Evolutionary conservation across 495 filamentous ascomycete species (phyloP), one percentile per base, ranked within the genome.

Genomic region (Penicillium mononematosum): DNA sequence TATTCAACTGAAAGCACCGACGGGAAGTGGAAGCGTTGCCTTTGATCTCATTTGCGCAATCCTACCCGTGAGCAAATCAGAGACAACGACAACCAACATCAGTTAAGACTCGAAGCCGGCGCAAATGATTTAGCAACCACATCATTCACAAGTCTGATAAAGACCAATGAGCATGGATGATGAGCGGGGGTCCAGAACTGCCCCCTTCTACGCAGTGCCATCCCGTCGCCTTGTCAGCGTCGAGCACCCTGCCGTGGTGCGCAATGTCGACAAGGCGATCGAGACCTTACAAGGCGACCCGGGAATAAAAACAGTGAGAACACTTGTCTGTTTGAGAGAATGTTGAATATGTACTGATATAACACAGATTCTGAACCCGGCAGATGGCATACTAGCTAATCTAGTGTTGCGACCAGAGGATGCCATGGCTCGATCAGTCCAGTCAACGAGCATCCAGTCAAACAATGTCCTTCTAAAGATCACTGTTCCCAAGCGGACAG

Each of bases 401-500:
- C 67, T 95, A 4, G 84, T 86, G 61, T 80, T 97, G 50, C 83
- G 88, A 2, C 88, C 86, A 14, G 83, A 89, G 49, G 92, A 96
- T 74, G 83, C 86, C 6, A 83, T 89, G 68, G 83, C 86, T 59
- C 84, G 85, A 56, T 87, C 89, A 1, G 72, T 96, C 38, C 72
- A 85, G 34, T 96, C 94, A 7, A 83, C 81, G 29, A 86, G 84
- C 61, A 76, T 84, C 6, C 61, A 78, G 34, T 88, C 91, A 3
- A 88, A 88, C 59, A 94, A 96, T 62, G 68, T 98, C 27, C 77
- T 98, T 22, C 77, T 98, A 24, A 91, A 92, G 72, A 79, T 98
- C 45, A 91, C 88, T 0, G 84, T 96, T 2, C 95, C 95, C 0
- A 93, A 88, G 69, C 76, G 89, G 44, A 95, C 90, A 6, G 91